phyloP scores from a whole-genome alignment of 371 early-diverging fungal species.

The Lichtheimia hyalospora region DNA sequence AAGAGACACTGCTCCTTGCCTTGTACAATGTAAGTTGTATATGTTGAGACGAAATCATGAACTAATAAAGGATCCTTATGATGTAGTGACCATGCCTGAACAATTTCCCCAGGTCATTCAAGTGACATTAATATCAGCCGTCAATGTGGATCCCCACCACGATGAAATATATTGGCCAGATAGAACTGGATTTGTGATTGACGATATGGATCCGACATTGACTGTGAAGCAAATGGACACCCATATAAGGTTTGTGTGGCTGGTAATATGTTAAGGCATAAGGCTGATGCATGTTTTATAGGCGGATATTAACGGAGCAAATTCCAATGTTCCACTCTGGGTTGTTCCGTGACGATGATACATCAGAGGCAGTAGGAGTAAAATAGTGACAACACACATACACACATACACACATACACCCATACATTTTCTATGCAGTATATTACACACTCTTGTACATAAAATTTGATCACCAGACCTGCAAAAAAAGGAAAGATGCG shows the following conservation, averaged over 20 bases:
- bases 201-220: not conserved
- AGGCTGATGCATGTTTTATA: not conserved
- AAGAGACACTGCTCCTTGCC: not conserved
- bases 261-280: too few species aligned
- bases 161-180: not conserved
- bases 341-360: not conserved
- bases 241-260: not conserved
- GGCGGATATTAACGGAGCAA: not conserved
- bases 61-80: not conserved
- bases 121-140: not conserved
- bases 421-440: too few species aligned
- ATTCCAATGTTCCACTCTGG: not conserved
- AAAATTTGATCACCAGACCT: too few species aligned
- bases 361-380: too few species aligned
- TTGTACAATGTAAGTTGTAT: not conserved
- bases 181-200: not conserved
- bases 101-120: not conserved
- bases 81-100: not conserved
- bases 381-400: too few species aligned
- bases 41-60: not conserved
- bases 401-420: too few species aligned
- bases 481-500: too few species aligned
- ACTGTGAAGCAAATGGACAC: not conserved
- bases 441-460: too few species aligned
- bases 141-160: not conserved